phyloP scores from a whole-genome alignment of 2,329 filamentous ascomycete species.

The Penicillium sp. region DNA sequence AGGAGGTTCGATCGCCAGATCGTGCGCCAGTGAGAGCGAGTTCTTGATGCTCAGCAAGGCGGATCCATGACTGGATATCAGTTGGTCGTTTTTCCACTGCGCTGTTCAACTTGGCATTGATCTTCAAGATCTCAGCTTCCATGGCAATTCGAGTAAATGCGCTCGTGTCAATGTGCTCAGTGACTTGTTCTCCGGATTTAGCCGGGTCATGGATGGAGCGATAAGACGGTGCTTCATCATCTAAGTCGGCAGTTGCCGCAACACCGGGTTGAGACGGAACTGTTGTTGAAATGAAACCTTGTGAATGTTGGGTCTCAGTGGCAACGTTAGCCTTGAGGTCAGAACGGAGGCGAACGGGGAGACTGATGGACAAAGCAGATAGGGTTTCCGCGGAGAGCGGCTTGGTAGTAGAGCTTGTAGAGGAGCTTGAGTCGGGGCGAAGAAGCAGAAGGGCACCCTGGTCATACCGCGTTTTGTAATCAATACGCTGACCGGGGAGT shows the following conservation, averaged over 20 bases:
- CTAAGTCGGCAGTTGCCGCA: constrained; percentile 37
- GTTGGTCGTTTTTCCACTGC: constrained; percentile 63
- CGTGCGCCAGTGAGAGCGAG: constrained; percentile 53
- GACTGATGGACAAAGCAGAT: background rate
- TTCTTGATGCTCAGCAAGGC: constrained; percentile 76
- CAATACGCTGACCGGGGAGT: constrained; percentile 59
- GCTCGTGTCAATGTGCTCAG: constrained; percentile 37
- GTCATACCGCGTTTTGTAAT: constrained; percentile 55
- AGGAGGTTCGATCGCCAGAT: constrained; percentile 40
- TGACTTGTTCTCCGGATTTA: constrained; percentile 52
- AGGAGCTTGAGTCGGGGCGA: constrained; percentile 9
- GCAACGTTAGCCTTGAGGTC: background rate
- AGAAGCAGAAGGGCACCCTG: constrained; percentile 34
- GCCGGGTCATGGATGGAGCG: constrained; percentile 58
- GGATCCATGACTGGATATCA: constrained; percentile 71
- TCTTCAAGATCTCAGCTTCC: constrained; percentile 44
- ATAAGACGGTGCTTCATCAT: constrained; percentile 46
- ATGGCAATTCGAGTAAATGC: constrained; percentile 35
- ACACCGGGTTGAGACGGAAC: background rate
- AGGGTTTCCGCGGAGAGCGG: background rate
- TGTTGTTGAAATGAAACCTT: constrained; percentile 1
- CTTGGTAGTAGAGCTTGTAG: background rate
- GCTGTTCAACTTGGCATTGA: constrained; percentile 57
- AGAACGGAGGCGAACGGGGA: background rate
- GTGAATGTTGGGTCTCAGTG: background rate